Evolutionary conservation across 345 rosid species (phyloP), one percentile per base, ranked within the genome.

Genomic region (Rubroshorea leprosula): DNA sequence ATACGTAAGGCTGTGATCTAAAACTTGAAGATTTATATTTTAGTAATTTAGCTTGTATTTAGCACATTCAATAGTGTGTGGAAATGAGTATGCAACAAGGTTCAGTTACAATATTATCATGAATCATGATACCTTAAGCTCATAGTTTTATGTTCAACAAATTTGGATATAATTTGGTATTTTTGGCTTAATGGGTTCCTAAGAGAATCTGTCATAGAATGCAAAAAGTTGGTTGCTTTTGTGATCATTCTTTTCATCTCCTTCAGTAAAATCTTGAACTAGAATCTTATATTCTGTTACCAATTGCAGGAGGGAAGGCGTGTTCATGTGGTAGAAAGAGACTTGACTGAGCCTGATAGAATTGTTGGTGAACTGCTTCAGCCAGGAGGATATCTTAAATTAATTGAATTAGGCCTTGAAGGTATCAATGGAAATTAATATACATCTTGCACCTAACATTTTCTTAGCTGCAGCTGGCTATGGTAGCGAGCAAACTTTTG

Each of bases 311-410:
- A 69, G 24, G 85, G 80, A 50, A 76, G 80, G 54, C 62, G 70
- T 47, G 85, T 80, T 67, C 80, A 53, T 52, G 80, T 74, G 4
- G 74, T 80, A 27, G 82, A 80, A 64, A 80, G 85, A 76, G 85
- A 80, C 31, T 46, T 74, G 69, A 72, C 74, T 0, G 76, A 80
- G 59, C 82, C 74, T 18, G 81, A 80, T 20, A 69, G 82, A 26
- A 74, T 77, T 19, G 81, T 77, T 5, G 85, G 82, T 54, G 85
- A 77, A 47, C 44, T 77, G 59, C 72, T 77, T 53, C 85, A 80
- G 64, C 85, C 85, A 1, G 82, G 80, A 61, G 82, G 85, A 27
- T 74, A 71, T 69, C 69, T 77, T 59, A 77, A 74, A 71, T 35
- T 77, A 27, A 53, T 71, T 22, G 78, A 77, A 49, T 72, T 77